These are phyloP conservation scores for Amanita rimosa DNA, from an alignment of 768 basidiomycete species.

Conservation along the genomic window DNA sequence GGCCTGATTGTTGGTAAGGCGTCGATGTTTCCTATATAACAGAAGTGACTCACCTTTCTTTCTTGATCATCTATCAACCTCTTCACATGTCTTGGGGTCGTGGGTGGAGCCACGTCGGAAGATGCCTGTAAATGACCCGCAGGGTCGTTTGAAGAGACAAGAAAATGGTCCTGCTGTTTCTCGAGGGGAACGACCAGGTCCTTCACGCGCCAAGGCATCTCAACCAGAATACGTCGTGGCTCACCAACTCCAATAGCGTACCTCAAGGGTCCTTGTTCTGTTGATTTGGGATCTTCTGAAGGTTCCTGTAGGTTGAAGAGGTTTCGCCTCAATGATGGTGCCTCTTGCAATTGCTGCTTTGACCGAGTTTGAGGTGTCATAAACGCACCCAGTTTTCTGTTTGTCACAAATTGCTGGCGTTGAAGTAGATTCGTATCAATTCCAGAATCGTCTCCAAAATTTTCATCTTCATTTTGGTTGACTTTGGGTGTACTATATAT, in stretches of 20 bases:
- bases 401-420: constrained; percentile 1
- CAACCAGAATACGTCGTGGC: constrained; percentile 34
- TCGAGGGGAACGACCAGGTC: constrained; percentile 32
- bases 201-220: constrained; percentile 43
- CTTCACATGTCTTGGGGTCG: constrained; percentile 13
- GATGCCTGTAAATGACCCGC: background rate
- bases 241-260: constrained; percentile 37
- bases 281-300: background rate
- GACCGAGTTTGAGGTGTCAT: constrained; percentile 45
- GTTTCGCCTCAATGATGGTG: background rate
- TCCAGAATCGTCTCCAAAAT: background rate
- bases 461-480: background rate
- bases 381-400: constrained; percentile 27
- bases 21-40: background rate
- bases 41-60: constrained; percentile 24
- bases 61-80: constrained; percentile 32
- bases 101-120: background rate
- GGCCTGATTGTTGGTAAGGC: constrained; percentile 23
- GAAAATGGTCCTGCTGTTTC: background rate
- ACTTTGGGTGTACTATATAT: background rate
- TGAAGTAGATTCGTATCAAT: background rate
- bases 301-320: background rate
- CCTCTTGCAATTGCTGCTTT: constrained; percentile 1
- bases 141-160: background rate
- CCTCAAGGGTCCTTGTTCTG: constrained; percentile 9